Evolutionary conservation across 2,329 filamentous ascomycete genomes (phyloP), one percentile per base, ranked within the genome.

Genomic region (Canariomyces notabilis): DNA sequence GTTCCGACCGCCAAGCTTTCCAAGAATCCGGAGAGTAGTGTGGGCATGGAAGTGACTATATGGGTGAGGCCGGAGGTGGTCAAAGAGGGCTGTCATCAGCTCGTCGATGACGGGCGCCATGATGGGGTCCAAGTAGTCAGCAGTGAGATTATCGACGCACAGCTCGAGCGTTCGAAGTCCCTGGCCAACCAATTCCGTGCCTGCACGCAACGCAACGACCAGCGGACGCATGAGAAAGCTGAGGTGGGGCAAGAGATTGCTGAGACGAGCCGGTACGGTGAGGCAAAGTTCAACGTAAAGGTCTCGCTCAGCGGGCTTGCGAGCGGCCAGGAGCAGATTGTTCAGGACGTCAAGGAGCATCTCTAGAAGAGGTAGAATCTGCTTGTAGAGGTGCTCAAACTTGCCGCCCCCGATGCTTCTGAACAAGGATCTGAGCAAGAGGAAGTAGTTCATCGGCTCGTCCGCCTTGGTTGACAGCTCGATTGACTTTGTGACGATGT

Each of bases 71-170:
- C 86, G 87, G 34, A 99, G 76, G 64, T 98, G 94, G 53, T 96
- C 90, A 76, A 95, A 98, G 1, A 99, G 75, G 1, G 91, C 91
- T 37, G 89, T 93, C 93, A 98, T 98, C 36, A 99, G 74, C 62
- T 99, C 93, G 59, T 98, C 91, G 65, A 99, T 97, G 20, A 97
- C 94, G 0, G 93, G 94, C 2, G 91, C 89, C 91, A 98, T 98
- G 59, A 99, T 97, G 0, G 93, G 94, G 58, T 99, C 93, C 12
- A 99, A 73, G 61, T 98, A 99, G 60, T 98, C 93, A 0, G 93
- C 91, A 0, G 94, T 98, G 0, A 99, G 76, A 58, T 99, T 99
- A 54, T 99, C 93, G 15, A 99, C 93, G 60, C 93, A 99, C 2
- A 99, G 78, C 61, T 99, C 93, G 5, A 99, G 72, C 0, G 93